Percentiles rank a stretch among this genome's conserved stretches.
Conservation (phyloP, 345 rosid species). For the Sonneratia caseolaris region DNA sequence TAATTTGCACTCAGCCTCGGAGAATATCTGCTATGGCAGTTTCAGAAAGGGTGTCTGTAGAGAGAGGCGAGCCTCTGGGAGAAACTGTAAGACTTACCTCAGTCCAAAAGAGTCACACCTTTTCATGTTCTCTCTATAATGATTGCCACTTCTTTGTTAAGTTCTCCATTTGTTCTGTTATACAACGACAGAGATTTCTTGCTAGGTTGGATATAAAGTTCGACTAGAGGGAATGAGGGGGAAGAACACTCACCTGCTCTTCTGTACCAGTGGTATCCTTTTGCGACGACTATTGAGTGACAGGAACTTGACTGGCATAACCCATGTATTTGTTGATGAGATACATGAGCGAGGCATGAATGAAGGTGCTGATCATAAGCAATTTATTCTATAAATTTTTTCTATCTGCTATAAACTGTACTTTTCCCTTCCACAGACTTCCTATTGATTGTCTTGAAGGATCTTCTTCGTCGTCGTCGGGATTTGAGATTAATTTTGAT, state of each 20-base stretch:
- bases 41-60: constrained; percentile 86
- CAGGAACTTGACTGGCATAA: constrained; percentile 76
- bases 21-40: constrained; percentile 98
- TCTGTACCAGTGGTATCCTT: constrained; percentile 96
- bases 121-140: not conserved
- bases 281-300: constrained; percentile 84
- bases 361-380: constrained; percentile 53
- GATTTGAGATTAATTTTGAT: constrained; percentile 53
- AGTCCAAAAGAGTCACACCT: not conserved
- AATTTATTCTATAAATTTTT: constrained; percentile 1
- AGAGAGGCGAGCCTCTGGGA: constrained; percentile 98
- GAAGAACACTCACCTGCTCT: constrained; percentile 81
- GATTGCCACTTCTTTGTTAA: not conserved
- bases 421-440: constrained; percentile 48
- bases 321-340: constrained; percentile 98
- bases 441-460: constrained; percentile 87
- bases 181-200: constrained; percentile 46
- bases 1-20: constrained; percentile 95
- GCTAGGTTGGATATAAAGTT: constrained; percentile 97
- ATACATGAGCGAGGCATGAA: constrained; percentile 99
- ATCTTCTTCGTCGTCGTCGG: constrained; percentile 88
- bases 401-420: constrained; percentile 2
- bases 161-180: constrained; percentile 30
- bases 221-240: constrained; percentile 96
- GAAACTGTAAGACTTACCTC: constrained; percentile 57